These are phyloP conservation scores for Sporobolus alterniflorus DNA, from an alignment of 202 grass and related monocot species.

Conservation along the genomic window DNA sequence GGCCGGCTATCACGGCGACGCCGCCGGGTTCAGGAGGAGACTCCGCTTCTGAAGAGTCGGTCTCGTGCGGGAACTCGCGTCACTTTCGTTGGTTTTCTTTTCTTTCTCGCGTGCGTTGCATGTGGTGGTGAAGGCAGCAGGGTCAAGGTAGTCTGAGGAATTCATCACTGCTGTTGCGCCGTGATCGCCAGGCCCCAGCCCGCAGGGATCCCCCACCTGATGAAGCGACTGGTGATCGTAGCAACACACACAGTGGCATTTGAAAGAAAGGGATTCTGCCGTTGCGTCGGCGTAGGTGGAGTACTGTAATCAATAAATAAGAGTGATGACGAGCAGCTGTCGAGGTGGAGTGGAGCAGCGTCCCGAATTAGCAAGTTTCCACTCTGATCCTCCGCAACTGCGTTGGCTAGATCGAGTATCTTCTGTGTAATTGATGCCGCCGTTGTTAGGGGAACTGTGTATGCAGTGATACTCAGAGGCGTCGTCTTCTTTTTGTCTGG, in stretches of 20 bases:
- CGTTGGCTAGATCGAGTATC: too few species aligned
- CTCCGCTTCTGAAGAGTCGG: slow-evolving; percentile 49
- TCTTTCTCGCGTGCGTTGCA: slow-evolving; percentile 15
- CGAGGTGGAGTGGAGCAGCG: background rate
- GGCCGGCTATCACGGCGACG: background rate
- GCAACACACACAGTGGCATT: background rate
- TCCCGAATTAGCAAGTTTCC: background rate
- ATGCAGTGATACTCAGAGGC: too few species aligned
- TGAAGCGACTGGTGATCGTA: slow-evolving; percentile 5
- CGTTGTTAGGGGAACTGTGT: background rate
- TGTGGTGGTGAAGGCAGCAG: slow-evolving; percentile 1
- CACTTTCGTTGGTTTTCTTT: background rate
- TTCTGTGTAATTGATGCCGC: background rate
- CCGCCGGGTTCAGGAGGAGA: slow-evolving; percentile 60
- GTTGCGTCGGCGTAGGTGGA: slow-evolving; percentile 34
- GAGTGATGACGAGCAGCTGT: slow-evolving; percentile 15
- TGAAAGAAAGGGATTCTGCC: slow-evolving; percentile 37
- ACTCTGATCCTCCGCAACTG: background rate
- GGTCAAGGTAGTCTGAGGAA: slow-evolving; percentile 18
- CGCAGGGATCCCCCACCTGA: slow-evolving; percentile 12
- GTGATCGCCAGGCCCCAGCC: background rate
- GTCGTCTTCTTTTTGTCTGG: background rate
- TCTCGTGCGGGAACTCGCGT: background rate
- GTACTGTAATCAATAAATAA: slow-evolving; percentile 19
- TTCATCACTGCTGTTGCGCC: slow-evolving; percentile 17